These are phyloP conservation scores for Leucocoprinus birnbaumii DNA, from an alignment of 768 basidiomycete species.

Conservation along the genomic window DNA sequence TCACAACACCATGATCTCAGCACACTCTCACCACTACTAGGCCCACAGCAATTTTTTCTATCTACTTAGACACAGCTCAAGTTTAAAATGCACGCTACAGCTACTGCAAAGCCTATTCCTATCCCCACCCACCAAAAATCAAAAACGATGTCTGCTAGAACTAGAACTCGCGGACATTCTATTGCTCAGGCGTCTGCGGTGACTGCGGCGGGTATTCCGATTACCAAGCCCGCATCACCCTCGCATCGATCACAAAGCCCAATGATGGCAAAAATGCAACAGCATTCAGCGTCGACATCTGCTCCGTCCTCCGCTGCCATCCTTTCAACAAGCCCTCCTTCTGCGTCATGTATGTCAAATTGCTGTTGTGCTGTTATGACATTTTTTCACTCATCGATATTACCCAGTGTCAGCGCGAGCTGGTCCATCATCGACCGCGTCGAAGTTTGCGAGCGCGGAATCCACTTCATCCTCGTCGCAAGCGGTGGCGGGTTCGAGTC, in stretches of 20 bases:
- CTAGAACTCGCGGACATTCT: background rate
- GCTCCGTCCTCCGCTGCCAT: background rate
- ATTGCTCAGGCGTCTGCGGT: background rate
- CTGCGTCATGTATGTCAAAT: no score
- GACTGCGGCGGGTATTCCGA: background rate
- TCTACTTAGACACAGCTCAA: no score
- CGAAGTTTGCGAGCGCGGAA: background rate
- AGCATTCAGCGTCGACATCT: background rate
- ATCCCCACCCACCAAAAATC: no score
- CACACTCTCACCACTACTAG: background rate
- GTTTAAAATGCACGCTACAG: no score
- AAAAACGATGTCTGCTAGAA: background rate
- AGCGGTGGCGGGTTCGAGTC: slow-evolving; percentile 6
- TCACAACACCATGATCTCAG: slow-evolving; percentile 5
- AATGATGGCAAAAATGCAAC: background rate
- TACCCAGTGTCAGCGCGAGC: slow-evolving; percentile 2
- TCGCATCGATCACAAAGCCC: background rate
- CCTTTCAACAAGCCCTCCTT: no score
- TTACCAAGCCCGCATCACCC: background rate
- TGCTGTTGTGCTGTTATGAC: no score
- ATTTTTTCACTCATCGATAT: background rate
- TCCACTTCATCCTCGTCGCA: slow-evolving; percentile 7
- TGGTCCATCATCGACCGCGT: slow-evolving; percentile 6
- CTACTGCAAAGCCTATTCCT: no score
- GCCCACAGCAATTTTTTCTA: no score